Evolutionary conservation across 2,329 filamentous ascomycete genomes (phyloP), one percentile per base, ranked within the genome.

Genomic region (Ilyonectria mors-panacis): DNA sequence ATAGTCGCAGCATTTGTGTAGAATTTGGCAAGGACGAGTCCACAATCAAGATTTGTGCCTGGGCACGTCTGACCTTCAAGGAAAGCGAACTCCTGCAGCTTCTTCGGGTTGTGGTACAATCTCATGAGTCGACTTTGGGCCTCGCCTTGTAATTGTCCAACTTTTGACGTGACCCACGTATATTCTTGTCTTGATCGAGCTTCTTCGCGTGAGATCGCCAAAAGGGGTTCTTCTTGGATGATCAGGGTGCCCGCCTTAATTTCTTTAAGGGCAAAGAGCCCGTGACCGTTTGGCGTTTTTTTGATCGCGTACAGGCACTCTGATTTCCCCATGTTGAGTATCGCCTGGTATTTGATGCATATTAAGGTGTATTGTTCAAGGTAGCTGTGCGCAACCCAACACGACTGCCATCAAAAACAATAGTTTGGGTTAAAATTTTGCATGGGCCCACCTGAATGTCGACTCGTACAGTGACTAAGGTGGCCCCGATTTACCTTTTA

Each of bases 1-100:
- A 67, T 54, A 23, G 45, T 67, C 21, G 65, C 65, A 35, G 65
- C 65, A 55, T 67, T 67, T 48, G 65, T 67, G 59, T 67, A 67
- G 26, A 63, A 67, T 37, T 63, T 67, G 28, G 65, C 65, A 28
- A 67, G 48, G 5, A 63, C 59, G 1, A 67, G 39, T 44, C 55
- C 65, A 17, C 33, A 63, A 23, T 67, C 59, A 26, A 63, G 42
- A 8, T 63, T 28, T 17, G 65, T 59, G n/a, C 23, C 55, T 17
- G 65, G 59, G 21, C 65, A 67, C 3, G 2, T 26, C 33, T 59
- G 47, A n/a, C 59, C 65, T 44, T 55, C 7, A 17, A 63, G 53
- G 6, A 59, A 58, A 7, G 54, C 19, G 45, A 67, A 67, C 28
- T 63, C 65, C 10, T 48, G 45, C 26, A 63, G 50, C 48, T 63